Evolutionary conservation across 2,329 filamentous ascomycete genomes (phyloP).

Genomic region (Exophiala viscosa): DNA sequence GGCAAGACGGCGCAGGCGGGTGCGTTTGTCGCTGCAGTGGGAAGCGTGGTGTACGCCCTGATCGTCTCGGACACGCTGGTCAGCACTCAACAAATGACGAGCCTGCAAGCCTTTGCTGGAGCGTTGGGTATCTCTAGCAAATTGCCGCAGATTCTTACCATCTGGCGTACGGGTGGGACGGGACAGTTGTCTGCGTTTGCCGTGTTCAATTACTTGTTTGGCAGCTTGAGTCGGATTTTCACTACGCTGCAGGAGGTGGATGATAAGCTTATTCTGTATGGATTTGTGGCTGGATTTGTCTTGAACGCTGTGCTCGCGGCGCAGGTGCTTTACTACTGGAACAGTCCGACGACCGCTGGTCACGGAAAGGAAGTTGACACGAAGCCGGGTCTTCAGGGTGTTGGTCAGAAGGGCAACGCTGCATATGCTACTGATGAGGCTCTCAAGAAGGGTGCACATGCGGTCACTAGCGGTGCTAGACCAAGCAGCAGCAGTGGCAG

Average conservation of each 20-base stretch:
- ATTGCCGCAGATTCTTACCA: slow-evolving; percentile 84
- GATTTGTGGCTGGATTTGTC: slow-evolving; percentile 85
- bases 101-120: slow-evolving; percentile 80
- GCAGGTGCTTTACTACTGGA: slow-evolving; percentile 98
- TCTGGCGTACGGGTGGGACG: slow-evolving; percentile 80
- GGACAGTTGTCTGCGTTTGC: slow-evolving; percentile 96
- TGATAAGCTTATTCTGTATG: slow-evolving; percentile 92
- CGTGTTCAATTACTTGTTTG: slow-evolving; percentile 95
- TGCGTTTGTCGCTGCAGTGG: slow-evolving; percentile 73
- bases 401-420: slow-evolving; percentile 20
- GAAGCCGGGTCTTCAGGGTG: slow-evolving; percentile 12
- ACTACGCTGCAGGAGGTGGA: slow-evolving; percentile 97
- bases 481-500: slow-evolving; percentile 25
- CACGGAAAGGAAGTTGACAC: slow-evolving; percentile 25
- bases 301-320: slow-evolving; percentile 81
- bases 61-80: slow-evolving; percentile 63
- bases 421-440: slow-evolving; percentile 24
- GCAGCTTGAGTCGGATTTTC: slow-evolving; percentile 91
- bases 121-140: slow-evolving; percentile 83
- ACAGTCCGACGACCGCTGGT: slow-evolving; percentile 41
- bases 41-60: slow-evolving; percentile 64
- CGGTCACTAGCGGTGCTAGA: slow-evolving; percentile 10
- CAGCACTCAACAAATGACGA: slow-evolving; percentile 63
- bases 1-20: slow-evolving; percentile 66
- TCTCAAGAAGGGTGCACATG: slow-evolving; percentile 14